Base-by-base conservation (phyloP, 768 basidiomycete species). In the Rhodotorula paludigena region DNA sequence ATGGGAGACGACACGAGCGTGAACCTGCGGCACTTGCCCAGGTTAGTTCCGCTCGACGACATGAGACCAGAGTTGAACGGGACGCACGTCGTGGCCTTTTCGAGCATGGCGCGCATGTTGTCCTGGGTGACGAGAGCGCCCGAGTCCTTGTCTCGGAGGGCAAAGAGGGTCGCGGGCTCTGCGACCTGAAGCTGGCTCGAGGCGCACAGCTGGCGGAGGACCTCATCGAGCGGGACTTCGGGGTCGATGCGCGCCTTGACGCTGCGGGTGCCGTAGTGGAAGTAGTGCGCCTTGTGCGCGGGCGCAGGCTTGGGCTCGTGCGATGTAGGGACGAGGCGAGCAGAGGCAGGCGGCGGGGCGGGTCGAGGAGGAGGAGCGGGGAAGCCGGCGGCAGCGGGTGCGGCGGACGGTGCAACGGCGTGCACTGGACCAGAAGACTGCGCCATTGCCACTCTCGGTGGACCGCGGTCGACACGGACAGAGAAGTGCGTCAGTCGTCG, bases 121-220 rank as follows among this genome's bases (percentile, higher is more conserved):
- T 91, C 89, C 74, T 89, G 88, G 35, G 90, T 92, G 25, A 96
- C 87, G 54, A 93, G 78, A 71, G 89, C 89, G 66, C 89, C 88
- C n/a, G 59, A 56, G 23, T 82, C 84, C 73, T 90, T 88, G 76
- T 92, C 90, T 73, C 91, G 83, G 66, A 94, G 78, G 2, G 90
- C 88, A 76, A 85, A 92, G 69, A 88, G 80, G 2, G 83, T 82
- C 2, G 89, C 83, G 0, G 87, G 82, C 45, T 89, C 89, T 64
- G 84, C 85, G 64, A 91, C 85, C 78, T 87, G 86, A 71, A 94
- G 81, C 41, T 74, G 73, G 12, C 52, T 25, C 2, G 64, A 62
- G 16, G 63, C 60, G 12, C 60, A 64, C 20, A 74, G 68, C 38
- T 76, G 74, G 6, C 49, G 35, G 39, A 69, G 42, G 48, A 69